These are phyloP conservation scores for Backusella sp. DNA, from an alignment of 192 early-diverging fungal species.

Conservation along the genomic window DNA sequence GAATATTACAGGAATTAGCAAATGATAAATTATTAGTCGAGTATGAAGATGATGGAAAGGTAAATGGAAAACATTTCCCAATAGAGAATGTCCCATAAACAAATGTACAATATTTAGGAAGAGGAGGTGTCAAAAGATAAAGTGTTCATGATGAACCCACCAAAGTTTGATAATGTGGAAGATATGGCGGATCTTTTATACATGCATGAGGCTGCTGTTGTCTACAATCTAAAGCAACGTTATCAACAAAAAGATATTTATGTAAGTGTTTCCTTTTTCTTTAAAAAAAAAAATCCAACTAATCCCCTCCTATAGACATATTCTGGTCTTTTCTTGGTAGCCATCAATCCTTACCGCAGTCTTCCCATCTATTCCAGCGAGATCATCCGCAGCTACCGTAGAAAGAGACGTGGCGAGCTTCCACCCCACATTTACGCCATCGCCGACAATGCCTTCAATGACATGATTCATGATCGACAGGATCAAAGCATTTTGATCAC, in stretches of 20 bases:
- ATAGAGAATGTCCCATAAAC: background rate
- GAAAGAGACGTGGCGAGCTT: slow-evolving; percentile 69
- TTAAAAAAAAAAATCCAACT: background rate
- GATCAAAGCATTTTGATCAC: slow-evolving; percentile 91
- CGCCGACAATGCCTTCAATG: slow-evolving; percentile 90
- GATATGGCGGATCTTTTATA: slow-evolving; percentile 98
- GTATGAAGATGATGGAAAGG: background rate
- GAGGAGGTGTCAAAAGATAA: slow-evolving; percentile 45
- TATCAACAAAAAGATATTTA: slow-evolving; percentile 94
- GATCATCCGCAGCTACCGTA: slow-evolving; percentile 66
- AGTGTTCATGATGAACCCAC: slow-evolving; percentile 97
- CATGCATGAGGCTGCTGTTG: slow-evolving; percentile 95
- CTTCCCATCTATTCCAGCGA: slow-evolving; percentile 89
- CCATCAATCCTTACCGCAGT: slow-evolving; percentile 95
- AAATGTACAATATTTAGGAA: background rate
- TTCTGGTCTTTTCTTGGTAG: slow-evolving; percentile 96
- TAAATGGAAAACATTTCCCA: background rate
- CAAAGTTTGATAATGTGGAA: slow-evolving; percentile 97
- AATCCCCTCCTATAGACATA: slow-evolving; percentile 68
- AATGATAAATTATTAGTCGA: background rate
- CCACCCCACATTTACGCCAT: slow-evolving; percentile 92
- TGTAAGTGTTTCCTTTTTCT: slow-evolving; percentile 46
- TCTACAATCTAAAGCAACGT: slow-evolving; percentile 90
- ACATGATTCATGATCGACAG: slow-evolving; percentile 90
- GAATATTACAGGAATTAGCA: background rate